Evolutionary conservation across 2,329 filamentous ascomycete species (phyloP).

Genomic region (Fusarium coicis): DNA sequence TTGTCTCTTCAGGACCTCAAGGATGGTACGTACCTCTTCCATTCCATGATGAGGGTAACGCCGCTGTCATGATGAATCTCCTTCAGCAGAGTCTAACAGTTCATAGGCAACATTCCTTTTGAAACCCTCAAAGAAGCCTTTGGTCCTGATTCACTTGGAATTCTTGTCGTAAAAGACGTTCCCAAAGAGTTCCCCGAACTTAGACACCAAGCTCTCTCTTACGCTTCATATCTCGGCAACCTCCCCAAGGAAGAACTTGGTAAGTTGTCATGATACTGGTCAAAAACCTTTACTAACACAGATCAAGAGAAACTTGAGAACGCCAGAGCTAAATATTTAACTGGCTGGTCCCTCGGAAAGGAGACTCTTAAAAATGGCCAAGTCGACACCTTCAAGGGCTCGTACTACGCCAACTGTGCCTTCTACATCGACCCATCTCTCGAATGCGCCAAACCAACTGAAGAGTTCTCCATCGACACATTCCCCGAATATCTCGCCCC

Average conservation of each 20-base stretch:
- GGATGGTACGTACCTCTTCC: constrained; percentile 58
- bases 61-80: constrained; percentile 6
- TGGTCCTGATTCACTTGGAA: constrained; percentile 88
- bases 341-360: constrained; percentile 84
- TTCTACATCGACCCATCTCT: constrained; percentile 76
- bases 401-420: constrained; percentile 85
- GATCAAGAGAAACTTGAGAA: constrained; percentile 66
- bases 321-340: constrained; percentile 70
- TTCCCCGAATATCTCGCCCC: constrained; percentile 90
- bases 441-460: constrained; percentile 69
- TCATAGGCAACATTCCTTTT: constrained; percentile 72
- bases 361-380: constrained; percentile 82
- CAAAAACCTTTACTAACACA: neutral
- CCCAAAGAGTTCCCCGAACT: constrained; percentile 77
- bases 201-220: constrained; percentile 80
- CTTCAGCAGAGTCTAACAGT: constrained; percentile 16
- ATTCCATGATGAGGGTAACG: constrained; percentile 19
- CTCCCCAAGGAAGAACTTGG: constrained; percentile 77
- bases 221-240: constrained; percentile 89
- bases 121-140: constrained; percentile 81
- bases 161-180: constrained; percentile 91
- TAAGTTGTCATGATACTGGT: constrained; percentile 50
- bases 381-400: constrained; percentile 83
- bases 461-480: constrained; percentile 66
- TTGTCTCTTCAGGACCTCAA: constrained; percentile 71